phyloP scores from a whole-genome alignment of 1,139 yeast genomes.

The Saccharomyces hybrid region DNA sequence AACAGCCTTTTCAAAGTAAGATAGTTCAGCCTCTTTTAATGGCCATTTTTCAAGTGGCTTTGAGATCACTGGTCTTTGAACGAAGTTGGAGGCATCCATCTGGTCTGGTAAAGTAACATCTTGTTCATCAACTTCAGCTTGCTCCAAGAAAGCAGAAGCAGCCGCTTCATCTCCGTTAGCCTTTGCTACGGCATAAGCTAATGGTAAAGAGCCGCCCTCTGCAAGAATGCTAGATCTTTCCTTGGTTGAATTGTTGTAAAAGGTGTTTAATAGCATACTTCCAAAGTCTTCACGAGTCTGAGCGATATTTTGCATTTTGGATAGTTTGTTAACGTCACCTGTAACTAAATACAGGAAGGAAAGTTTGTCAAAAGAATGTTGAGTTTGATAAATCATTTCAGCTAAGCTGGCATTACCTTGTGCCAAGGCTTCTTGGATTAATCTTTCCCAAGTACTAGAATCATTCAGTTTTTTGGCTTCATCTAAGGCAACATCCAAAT shows the following conservation, averaged over 20 bases:
- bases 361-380: slow-evolving; percentile 77
- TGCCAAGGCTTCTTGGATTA: slow-evolving; percentile 77
- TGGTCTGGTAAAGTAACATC: slow-evolving; percentile 60
- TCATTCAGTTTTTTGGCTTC: slow-evolving; percentile 78
- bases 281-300: slow-evolving; percentile 78
- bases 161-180: slow-evolving; percentile 71
- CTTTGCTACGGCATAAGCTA: slow-evolving; percentile 91
- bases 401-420: slow-evolving; percentile 86
- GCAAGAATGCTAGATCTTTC: slow-evolving; percentile 69
- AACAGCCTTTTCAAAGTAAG: slow-evolving; percentile 80
- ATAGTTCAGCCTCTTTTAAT: slow-evolving; percentile 57
- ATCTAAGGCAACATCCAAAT: slow-evolving; percentile 74
- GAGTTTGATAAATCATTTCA: slow-evolving; percentile 83
- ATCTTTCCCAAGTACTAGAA: slow-evolving; percentile 65
- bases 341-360: slow-evolving; percentile 79
- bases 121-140: slow-evolving; percentile 55
- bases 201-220: slow-evolving; percentile 73
- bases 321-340: slow-evolving; percentile 68
- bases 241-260: slow-evolving; percentile 68
- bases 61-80: slow-evolving; percentile 16
- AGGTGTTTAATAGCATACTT: slow-evolving; percentile 73
- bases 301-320: slow-evolving; percentile 84
- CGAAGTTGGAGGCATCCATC: slow-evolving; percentile 14
- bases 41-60: slow-evolving; percentile 63
- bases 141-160: slow-evolving; percentile 62